These are phyloP conservation scores for Setaria viridis DNA, from an alignment of 202 grass and related monocot species.

Conservation along the genomic window DNA sequence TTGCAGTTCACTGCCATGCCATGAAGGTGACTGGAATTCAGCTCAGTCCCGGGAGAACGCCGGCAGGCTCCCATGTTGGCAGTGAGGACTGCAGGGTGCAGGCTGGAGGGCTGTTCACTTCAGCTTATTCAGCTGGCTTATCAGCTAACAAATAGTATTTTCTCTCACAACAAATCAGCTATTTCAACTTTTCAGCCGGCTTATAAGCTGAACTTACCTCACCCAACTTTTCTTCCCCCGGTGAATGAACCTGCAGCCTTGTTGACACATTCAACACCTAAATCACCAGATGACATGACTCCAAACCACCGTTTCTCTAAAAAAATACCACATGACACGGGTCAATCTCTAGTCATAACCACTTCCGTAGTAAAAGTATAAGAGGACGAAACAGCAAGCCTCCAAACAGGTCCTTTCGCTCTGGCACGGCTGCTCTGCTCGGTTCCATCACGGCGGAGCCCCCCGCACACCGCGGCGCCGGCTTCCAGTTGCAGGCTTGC, in stretches of 20 bases:
- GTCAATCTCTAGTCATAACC: constrained; percentile 11
- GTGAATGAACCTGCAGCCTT: not conserved
- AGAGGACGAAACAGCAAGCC: not conserved
- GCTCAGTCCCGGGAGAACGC: no score
- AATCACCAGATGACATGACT: not conserved
- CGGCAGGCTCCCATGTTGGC: not conserved
- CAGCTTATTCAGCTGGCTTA: no score
- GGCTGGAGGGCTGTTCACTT: no score
- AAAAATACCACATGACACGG: not conserved
- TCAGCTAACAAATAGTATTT: no score
- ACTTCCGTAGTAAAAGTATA: not conserved
- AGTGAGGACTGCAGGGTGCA: not conserved
- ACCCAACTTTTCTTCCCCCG: not conserved
- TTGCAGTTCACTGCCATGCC: not conserved
- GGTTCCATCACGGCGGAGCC: no score
- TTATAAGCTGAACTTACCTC: no score
- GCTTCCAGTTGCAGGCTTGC: not conserved
- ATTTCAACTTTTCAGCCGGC: not conserved
- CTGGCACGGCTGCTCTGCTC: not conserved
- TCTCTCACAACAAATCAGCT: no score
- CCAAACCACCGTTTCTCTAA: not conserved
- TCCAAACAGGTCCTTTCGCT: constrained; percentile 1
- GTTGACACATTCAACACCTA: not conserved
- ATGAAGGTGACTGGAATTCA: not conserved
- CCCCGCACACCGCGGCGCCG: not conserved